These are phyloP conservation scores for Sporothrix inflata DNA, from an alignment of 2,329 filamentous ascomycete species.

Conservation along the genomic window DNA sequence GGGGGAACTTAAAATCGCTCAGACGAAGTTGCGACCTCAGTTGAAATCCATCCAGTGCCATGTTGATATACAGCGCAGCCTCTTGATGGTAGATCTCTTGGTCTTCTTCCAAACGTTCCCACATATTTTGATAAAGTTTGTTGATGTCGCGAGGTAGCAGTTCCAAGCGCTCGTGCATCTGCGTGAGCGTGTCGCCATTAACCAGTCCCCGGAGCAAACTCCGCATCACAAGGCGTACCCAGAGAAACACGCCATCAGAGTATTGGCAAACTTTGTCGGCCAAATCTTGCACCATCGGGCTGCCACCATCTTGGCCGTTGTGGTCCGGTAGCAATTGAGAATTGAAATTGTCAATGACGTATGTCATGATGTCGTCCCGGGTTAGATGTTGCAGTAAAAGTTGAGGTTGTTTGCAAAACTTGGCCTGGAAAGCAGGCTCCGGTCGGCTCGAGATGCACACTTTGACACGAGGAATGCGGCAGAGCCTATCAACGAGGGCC, in stretches of 20 bases:
- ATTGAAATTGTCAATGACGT: neutral
- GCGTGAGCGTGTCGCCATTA: neutral
- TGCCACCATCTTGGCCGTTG: neutral
- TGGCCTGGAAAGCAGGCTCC: conserved; percentile 1
- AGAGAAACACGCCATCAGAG: conserved; percentile 19
- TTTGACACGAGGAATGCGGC: neutral
- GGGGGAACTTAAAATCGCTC: neutral
- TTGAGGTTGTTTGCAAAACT: neutral
- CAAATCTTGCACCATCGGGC: neutral
- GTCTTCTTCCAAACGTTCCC: neutral
- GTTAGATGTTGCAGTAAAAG: conserved; percentile 12
- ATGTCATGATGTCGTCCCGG: neutral
- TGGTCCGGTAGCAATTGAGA: neutral
- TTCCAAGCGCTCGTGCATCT: neutral
- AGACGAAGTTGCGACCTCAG: neutral
- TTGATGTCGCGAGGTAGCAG: neutral
- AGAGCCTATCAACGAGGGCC: neutral
- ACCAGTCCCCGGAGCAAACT: neutral
- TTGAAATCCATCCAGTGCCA: neutral
- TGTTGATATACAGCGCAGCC: neutral
- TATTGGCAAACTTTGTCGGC: neutral
- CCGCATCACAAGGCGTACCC: neutral
- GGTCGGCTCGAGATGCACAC: conserved; percentile 16
- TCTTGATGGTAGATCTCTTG: conserved; percentile 13
- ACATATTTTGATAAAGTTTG: conserved; percentile 18